Conservation (phyloP, 179 eudicot species). For the Heliamphora pulchella region DNA sequence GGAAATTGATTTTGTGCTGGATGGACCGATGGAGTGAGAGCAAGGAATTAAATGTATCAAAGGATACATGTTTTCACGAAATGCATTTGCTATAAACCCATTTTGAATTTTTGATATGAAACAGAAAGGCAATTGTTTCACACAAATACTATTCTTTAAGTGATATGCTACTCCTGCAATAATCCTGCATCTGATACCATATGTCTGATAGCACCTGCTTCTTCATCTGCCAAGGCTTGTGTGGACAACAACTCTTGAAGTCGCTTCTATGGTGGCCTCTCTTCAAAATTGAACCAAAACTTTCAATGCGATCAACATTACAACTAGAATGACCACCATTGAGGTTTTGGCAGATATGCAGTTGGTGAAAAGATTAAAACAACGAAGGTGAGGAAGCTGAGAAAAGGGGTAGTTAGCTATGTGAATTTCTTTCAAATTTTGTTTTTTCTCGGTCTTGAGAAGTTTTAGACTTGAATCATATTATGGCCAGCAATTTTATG, state of each 20-base stretch:
- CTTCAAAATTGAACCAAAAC: too few species aligned
- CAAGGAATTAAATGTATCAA: background rate
- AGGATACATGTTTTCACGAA: background rate
- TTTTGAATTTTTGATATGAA: background rate
- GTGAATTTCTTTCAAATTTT: background rate
- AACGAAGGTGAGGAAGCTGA: background rate
- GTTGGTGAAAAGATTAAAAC: background rate
- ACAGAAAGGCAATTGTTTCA: background rate
- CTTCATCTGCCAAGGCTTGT: background rate
- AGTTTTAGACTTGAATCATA: background rate
- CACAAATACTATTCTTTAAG: background rate
- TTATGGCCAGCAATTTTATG: background rate
- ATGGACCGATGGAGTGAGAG: background rate
- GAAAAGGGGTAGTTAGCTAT: background rate
- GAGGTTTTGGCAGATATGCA: background rate
- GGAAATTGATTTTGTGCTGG: background rate
- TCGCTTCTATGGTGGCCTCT: background rate
- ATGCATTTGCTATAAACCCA: background rate
- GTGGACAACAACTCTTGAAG: background rate
- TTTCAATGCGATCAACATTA: too few species aligned
- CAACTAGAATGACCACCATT: background rate
- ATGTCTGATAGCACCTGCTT: background rate
- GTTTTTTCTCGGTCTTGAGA: background rate
- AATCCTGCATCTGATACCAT: background rate
- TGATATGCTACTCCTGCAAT: background rate